Evolutionary conservation across 495 filamentous ascomycete species (phyloP).

Genomic region (Neurospora hispaniola): DNA sequence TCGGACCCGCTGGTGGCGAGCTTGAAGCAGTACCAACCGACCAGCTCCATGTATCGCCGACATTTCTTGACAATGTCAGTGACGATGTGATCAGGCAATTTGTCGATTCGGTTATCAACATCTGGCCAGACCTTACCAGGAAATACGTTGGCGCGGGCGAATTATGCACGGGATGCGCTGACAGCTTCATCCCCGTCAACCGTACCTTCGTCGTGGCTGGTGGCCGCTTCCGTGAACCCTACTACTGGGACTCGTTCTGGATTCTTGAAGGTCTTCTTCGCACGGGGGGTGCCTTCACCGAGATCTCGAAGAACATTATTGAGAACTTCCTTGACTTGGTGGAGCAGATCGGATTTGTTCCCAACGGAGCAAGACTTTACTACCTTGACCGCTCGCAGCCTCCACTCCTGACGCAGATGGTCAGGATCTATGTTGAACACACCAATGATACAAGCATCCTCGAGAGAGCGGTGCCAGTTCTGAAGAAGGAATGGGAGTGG

Average conservation of each 20-base stretch:
- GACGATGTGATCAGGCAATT: constrained; percentile 37
- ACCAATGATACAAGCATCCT: constrained; percentile 41
- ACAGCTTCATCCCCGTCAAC: constrained; percentile 42
- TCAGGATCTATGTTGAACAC: constrained; percentile 36
- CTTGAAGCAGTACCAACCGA: constrained; percentile 30
- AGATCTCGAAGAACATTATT: constrained; percentile 40
- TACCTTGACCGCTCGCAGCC: constrained; percentile 41
- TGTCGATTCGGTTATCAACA: constrained; percentile 36
- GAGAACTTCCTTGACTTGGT: constrained; percentile 43
- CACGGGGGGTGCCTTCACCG: constrained; percentile 35
- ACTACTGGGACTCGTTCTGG: constrained; percentile 46
- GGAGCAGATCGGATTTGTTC: constrained; percentile 39
- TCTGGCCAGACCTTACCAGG: constrained; percentile 42
- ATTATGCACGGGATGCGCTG: constrained; percentile 30
- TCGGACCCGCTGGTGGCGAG: constrained; percentile 37
- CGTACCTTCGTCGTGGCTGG: constrained; percentile 42
- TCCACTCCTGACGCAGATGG: constrained; percentile 39
- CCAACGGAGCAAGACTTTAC: constrained; percentile 39
- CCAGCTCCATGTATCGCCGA: constrained; percentile 30
- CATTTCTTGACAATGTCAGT: constrained; percentile 32
- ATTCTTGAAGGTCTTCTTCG: constrained; percentile 39
- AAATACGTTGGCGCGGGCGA: constrained; percentile 29
- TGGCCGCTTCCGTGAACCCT: constrained; percentile 40
- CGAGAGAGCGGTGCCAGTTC: constrained; percentile 31
- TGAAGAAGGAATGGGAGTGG: constrained; percentile 39